Conservation (phyloP, 2,329 filamentous ascomycete genomes). For the Rhynchosporium secalis region DNA sequence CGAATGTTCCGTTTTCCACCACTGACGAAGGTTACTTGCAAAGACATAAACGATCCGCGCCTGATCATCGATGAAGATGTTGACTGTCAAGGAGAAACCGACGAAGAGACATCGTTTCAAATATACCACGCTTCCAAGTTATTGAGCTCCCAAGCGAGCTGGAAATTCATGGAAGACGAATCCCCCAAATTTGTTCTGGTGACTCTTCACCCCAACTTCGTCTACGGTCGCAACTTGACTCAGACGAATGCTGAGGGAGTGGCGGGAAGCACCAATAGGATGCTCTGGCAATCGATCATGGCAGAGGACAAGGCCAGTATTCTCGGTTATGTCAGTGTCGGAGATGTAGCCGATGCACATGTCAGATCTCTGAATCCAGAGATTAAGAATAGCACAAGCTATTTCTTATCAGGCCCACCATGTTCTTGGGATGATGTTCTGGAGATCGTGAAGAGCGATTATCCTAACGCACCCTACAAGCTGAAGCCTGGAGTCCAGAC, state of each 20-base stretch:
- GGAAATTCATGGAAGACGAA: slow-evolving; percentile 16
- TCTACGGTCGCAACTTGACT: slow-evolving; percentile 19
- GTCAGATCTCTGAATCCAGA: slow-evolving; percentile 7
- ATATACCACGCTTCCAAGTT: slow-evolving; percentile 24
- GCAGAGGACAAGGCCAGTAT: background rate
- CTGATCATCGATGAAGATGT: slow-evolving; percentile 7
- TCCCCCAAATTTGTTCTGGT: slow-evolving; percentile 18
- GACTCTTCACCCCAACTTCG: slow-evolving; percentile 16
- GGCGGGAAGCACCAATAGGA: slow-evolving; percentile 5
- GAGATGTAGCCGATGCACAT: slow-evolving; percentile 23
- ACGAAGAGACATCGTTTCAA: slow-evolving; percentile 1
- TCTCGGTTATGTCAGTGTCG: slow-evolving; percentile 9
- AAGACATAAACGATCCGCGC: slow-evolving; percentile 16
- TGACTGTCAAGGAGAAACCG: slow-evolving; percentile 6
- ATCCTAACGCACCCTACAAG: slow-evolving; percentile 9
- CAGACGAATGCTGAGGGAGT: slow-evolving; percentile 11
- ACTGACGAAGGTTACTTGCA: background rate
- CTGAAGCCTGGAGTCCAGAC: background rate
- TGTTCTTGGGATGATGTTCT: slow-evolving; percentile 17
- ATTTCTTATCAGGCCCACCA: slow-evolving; percentile 1
- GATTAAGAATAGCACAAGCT: slow-evolving; percentile 9
- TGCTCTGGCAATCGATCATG: slow-evolving; percentile 17
- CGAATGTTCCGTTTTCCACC: background rate
- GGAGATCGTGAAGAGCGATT: slow-evolving; percentile 16
- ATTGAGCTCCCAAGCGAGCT: slow-evolving; percentile 20